Conservation (phyloP, 2,329 filamentous ascomycete genomes). For the Madurella mycetomatis region DNA sequence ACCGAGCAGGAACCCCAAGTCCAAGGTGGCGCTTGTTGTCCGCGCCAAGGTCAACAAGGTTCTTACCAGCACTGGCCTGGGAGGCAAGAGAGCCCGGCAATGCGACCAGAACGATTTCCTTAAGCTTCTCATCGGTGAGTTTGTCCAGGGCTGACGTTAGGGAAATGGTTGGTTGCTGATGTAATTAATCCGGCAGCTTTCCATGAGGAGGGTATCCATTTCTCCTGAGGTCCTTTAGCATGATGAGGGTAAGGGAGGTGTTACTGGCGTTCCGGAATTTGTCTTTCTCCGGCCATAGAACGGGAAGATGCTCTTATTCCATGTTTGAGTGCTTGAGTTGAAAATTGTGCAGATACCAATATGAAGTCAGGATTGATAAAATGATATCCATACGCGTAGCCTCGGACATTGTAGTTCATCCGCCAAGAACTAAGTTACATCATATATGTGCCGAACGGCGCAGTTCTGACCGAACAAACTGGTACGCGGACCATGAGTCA, state of each 20-base stretch:
- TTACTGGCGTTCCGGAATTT: constrained; percentile 14
- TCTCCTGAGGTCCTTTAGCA: constrained; percentile 52
- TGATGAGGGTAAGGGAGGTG: background rate
- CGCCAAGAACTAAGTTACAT: no score
- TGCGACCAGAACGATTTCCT: constrained; percentile 93
- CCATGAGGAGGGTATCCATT: constrained; percentile 91
- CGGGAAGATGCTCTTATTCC: no score
- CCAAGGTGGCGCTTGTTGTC: constrained; percentile 76
- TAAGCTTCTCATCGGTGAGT: constrained; percentile 48
- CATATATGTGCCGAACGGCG: no score
- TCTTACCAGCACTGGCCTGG: constrained; percentile 73
- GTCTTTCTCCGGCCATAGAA: no score
- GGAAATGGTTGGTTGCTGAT: background rate
- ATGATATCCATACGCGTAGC: no score
- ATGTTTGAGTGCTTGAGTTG: no score
- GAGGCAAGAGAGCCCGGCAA: constrained; percentile 75
- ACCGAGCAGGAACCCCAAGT: constrained; percentile 69
- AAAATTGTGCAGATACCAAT: no score
- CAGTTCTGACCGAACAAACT: no score
- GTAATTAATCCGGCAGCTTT: constrained; percentile 42
- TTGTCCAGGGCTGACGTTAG: background rate
- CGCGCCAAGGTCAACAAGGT: constrained; percentile 82
- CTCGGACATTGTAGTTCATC: no score
- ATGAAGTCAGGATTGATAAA: no score
- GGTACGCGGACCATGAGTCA: no score